A percentile compares a stretch with the other conserved stretches of the same genome.
These are phyloP conservation scores for Alnus glutinosa DNA, from an alignment of 306 rosid species.

Conservation along the genomic window DNA sequence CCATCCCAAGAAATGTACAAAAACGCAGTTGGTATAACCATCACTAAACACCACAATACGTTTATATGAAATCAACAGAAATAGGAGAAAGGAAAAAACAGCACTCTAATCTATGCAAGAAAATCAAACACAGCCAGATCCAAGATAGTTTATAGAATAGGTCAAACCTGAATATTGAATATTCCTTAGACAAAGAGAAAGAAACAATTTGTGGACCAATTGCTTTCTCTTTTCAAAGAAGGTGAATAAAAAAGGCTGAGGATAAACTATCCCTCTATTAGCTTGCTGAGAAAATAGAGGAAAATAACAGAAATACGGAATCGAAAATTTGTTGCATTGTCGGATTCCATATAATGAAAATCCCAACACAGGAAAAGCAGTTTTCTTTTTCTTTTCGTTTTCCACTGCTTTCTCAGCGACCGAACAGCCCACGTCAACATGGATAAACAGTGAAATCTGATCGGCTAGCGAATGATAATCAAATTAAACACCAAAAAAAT, in stretches of 20 bases:
- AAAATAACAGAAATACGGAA: not conserved
- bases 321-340: not conserved
- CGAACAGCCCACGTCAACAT: not conserved
- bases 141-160: not conserved
- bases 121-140: not conserved
- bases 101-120: not conserved
- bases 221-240: not conserved
- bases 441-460: not conserved
- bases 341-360: not conserved
- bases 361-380: not conserved
- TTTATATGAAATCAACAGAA: not conserved
- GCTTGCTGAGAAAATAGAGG: not conserved
- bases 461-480: not conserved
- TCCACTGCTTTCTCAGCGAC: not conserved
- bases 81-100: not conserved
- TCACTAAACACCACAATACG: not conserved
- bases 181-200: not conserved
- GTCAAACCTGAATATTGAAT: not conserved
- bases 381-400: not conserved
- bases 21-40: conserved; percentile 3
- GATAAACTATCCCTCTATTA: not conserved
- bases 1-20: not conserved
- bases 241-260: not conserved
- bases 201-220: not conserved
- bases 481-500: not conserved